Evolutionary conservation across 1,284 basidiomycete species (phyloP).

Genomic region (Ceratobasidium sp.): DNA sequence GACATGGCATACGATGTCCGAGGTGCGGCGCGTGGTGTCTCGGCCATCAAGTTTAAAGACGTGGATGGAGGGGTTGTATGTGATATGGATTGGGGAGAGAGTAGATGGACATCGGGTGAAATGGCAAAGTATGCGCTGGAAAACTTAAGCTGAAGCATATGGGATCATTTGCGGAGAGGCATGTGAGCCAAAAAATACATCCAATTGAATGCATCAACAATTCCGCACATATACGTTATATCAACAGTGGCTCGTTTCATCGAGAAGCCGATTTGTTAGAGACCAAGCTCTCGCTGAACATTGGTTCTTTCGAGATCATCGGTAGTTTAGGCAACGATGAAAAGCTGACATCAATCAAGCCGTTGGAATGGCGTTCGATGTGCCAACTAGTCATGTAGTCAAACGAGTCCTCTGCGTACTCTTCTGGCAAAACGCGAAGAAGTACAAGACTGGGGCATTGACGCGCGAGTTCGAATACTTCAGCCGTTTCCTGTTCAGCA

Average conservation of each 20-base stretch:
- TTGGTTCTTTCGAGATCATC: not conserved
- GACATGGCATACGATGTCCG: constrained; percentile 18
- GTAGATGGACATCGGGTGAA: constrained; percentile 23
- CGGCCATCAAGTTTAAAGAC: constrained; percentile 37
- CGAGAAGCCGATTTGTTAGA: too few relatives aligned
- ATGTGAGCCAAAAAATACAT: too few relatives aligned
- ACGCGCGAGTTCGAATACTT: constrained; percentile 25
- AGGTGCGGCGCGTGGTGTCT: constrained; percentile 1
- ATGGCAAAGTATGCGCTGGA: constrained; percentile 30
- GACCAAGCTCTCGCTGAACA: too few relatives aligned
- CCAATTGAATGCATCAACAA: too few relatives aligned
- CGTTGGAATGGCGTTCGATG: constrained; percentile 3
- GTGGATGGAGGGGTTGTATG: constrained; percentile 22
- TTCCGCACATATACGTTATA: too few relatives aligned
- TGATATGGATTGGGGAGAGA: constrained; percentile 28
- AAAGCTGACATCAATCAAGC: not conserved
- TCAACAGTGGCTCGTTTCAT: too few relatives aligned
- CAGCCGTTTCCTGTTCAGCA: constrained; percentile 4
- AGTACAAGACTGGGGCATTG: constrained; percentile 7
- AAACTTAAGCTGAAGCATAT: not conserved
- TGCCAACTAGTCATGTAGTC: constrained; percentile 15
- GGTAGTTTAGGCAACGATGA: constrained; percentile 4
- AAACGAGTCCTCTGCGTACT: not conserved
- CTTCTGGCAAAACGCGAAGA: constrained; percentile 24
- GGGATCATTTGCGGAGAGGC: too few relatives aligned